Base-by-base conservation (phyloP, 2,329 filamentous ascomycete genomes). In the Colletotrichum tanaceti region DNA sequence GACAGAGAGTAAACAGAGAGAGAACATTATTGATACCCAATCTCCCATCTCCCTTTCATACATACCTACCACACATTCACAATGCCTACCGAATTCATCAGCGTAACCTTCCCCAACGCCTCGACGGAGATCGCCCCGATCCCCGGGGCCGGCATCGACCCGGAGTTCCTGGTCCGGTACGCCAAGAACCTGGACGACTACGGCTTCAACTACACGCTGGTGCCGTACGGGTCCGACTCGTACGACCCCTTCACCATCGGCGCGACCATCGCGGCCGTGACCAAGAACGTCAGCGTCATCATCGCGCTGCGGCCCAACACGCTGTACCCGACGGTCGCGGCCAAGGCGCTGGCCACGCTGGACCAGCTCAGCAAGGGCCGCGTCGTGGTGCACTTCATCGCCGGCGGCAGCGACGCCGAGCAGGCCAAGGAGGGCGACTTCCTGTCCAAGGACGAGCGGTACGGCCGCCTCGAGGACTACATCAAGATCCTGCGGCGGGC, bases 231-330 rank as follows among this genome's bases (percentile, higher is more conserved):
- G 58, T 88, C 87, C 0, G 82, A 81, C 2, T 84, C 75, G 11
- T 87, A 82, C 65, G 86, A 89, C 71, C 86, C 86, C 1, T 89
- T 85, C 77, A 89, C 87, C 5, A 80, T 86, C 13, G 87, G 86
- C 24, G 86, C 87, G 0, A 88, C 85, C 16, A 88, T 90, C 65
- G 82, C 84, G 0, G 76, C 87, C 0, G 80, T 79, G 47, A 89
- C 87, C 59, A 88, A 88, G 71, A 84, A 89, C 35, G 76, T 90
- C 73, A 89, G 86, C 71, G 79, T 89, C 68, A 88, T 89, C 74
- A 88, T 89, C 66, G 87, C 87, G 3, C 82, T 89, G 3, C 84
- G 87, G 1, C 87, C 87, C 38, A 90, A 90, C 78, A 89, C 86
- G 0, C 74, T 89, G 9, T 89, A 87, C 73, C 87, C 87, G 4